Percentiles rank a stretch among this genome's conserved stretches.
Evolutionary conservation across 1,139 yeast species (phyloP).

Genomic region (Yamadazyma kanchanaburiensis): DNA sequence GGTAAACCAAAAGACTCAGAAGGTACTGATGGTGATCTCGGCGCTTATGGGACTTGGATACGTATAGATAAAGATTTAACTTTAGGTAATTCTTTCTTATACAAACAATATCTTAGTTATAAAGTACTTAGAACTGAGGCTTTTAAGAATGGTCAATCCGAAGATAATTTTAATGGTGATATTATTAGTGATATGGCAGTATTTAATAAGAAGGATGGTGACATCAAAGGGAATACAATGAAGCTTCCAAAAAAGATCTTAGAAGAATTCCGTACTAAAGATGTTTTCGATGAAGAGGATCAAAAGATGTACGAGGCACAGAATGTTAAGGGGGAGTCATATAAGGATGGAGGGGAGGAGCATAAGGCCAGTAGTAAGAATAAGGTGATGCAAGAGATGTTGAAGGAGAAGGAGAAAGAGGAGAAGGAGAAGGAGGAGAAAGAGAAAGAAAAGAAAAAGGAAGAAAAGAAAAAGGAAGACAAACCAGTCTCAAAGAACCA

Average conservation of each 20-base stretch:
- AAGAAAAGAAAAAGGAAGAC: conserved; percentile 11
- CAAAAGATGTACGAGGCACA: conserved; percentile 16
- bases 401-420: conserved; percentile 17
- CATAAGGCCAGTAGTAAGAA: conserved; percentile 19
- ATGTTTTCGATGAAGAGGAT: conserved; percentile 28
- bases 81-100: conserved; percentile 32
- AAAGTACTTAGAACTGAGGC: conserved; percentile 27
- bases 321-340: conserved; percentile 12
- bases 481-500: background rate
- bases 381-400: conserved; percentile 15
- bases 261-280: conserved; percentile 23
- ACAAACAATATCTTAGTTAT: conserved; percentile 28
- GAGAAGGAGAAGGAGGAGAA: conserved; percentile 7
- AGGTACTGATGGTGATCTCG: conserved; percentile 32
- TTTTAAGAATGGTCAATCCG: conserved; percentile 13
- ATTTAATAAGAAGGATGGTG: conserved; percentile 24
- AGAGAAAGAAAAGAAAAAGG: conserved; percentile 15
- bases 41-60: conserved; percentile 30
- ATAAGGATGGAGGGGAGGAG: conserved; percentile 12
- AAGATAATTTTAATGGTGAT: conserved; percentile 3
- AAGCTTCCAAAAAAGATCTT: conserved; percentile 28
- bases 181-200: conserved; percentile 42
- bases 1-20: conserved; percentile 26
- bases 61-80: conserved; percentile 36
- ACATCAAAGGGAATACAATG: conserved; percentile 29